Conservation (phyloP, 2,329 filamentous ascomycete genomes). For the Verticillium zaregamsianum region DNA sequence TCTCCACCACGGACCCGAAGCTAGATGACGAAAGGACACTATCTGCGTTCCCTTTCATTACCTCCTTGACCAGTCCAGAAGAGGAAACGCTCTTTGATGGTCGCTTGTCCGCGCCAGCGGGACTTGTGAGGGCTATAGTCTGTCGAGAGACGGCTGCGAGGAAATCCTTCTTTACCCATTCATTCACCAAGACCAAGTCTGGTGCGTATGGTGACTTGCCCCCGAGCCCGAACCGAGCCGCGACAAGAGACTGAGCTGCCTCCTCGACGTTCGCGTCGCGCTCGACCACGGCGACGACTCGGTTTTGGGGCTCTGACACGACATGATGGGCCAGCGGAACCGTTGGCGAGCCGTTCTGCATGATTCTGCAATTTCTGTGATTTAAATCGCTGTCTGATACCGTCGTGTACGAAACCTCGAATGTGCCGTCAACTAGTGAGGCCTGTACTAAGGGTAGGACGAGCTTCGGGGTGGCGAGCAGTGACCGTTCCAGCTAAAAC, state of each 20-base stretch:
- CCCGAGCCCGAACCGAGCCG: constrained; percentile 49
- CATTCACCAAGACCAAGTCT: constrained; percentile 61
- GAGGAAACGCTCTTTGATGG: neutral
- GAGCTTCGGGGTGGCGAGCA: constrained; percentile 27
- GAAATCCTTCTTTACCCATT: constrained; percentile 53
- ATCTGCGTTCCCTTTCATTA: constrained; percentile 4
- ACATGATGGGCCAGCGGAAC: constrained; percentile 5
- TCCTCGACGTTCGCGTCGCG: constrained; percentile 49
- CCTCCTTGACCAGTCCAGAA: neutral
- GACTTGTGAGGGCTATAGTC: constrained; percentile 13
- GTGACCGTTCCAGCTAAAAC: constrained; percentile 32
- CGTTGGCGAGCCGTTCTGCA: neutral
- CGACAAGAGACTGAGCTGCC: constrained; percentile 49
- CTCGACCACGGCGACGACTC: constrained; percentile 54
- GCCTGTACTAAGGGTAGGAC: constrained; percentile 31
- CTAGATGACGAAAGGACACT: constrained; percentile 15
- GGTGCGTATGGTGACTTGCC: constrained; percentile 58
- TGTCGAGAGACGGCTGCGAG: constrained; percentile 37
- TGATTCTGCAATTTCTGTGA: constrained; percentile 3
- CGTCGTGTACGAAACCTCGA: constrained; percentile 33
- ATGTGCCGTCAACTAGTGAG: constrained; percentile 43
- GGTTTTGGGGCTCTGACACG: constrained; percentile 13
- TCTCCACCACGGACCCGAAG: constrained; percentile 18
- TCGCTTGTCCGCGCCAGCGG: neutral
- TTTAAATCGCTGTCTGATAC: constrained; percentile 19